These are phyloP conservation scores for Boletus smithii DNA, from an alignment of 1,284 basidiomycete species.

Conservation along the genomic window DNA sequence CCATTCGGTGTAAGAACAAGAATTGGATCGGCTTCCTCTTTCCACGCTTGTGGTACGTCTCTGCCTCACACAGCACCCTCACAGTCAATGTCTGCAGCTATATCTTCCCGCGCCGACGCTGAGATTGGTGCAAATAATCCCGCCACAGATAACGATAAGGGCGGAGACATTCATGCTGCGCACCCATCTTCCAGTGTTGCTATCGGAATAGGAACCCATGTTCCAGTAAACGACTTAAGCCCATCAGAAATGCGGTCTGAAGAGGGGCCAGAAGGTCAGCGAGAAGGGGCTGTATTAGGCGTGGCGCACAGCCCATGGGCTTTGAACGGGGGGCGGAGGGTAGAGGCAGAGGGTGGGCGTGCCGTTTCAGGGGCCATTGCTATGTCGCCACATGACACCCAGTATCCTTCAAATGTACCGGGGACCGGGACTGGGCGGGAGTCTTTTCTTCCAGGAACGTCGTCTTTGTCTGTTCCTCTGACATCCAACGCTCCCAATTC, in stretches of 20 bases:
- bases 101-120: neutral
- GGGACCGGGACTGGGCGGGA: conserved; percentile 11
- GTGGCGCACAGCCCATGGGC: conserved; percentile 23
- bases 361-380: conserved; percentile 16
- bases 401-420: conserved; percentile 26
- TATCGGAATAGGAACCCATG: neutral
- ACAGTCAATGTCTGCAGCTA: conserved; percentile 14
- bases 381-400: conserved; percentile 23
- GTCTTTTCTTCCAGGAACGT: conserved; percentile 17
- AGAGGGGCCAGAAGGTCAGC: conserved; percentile 4
- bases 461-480: conserved; percentile 10
- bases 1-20: conserved; percentile 10
- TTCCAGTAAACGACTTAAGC: neutral
- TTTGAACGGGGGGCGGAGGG: conserved; percentile 13
- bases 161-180: neutral
- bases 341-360: conserved; percentile 19
- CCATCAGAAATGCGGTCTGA: conserved; percentile 4
- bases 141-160: conserved; percentile 9
- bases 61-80: neutral
- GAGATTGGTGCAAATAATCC: neutral
- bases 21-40: conserved; percentile 6
- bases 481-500: conserved; percentile 8
- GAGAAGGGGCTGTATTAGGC: conserved; percentile 15
- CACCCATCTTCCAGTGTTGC: conserved; percentile 9
- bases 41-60: conserved; percentile 5